Conservation (phyloP, 139 green algal genomes). For the Eudorina sp. region DNA sequence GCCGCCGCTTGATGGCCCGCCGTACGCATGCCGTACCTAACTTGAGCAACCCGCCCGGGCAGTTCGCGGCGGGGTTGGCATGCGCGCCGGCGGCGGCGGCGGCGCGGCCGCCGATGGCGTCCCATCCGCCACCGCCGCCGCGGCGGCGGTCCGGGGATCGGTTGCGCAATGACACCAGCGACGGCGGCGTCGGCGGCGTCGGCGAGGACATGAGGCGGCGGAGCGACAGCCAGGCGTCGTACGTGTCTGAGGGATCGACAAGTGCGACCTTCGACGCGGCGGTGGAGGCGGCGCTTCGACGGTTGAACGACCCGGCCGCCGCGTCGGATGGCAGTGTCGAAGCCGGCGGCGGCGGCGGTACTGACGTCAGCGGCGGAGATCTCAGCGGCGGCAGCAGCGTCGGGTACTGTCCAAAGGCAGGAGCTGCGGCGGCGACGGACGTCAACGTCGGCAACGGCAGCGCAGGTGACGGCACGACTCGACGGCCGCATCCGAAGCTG, state of each 20-base stretch:
- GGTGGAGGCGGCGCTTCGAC: neutral
- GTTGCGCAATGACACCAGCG: neutral
- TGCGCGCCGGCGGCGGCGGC: neutral
- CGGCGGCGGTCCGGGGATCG: neutral
- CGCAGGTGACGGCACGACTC: neutral
- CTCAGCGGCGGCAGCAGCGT: neutral
- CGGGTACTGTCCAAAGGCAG: neutral
- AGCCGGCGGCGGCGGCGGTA: neutral
- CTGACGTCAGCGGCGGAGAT: neutral
- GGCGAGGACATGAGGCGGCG: neutral
- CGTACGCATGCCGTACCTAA: neutral
- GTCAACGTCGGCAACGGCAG: neutral
- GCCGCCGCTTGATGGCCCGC: neutral
- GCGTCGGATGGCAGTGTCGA: neutral
- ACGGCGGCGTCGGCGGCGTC: neutral
- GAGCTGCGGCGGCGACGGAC: neutral
- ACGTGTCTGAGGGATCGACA: neutral
- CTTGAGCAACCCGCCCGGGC: neutral
- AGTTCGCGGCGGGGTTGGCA: too few relatives aligned
- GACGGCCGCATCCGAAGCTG: neutral
- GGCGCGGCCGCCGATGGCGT: neutral
- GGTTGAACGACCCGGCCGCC: too few relatives aligned
- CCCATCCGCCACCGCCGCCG: neutral
- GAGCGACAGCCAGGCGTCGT: constrained; percentile 3
- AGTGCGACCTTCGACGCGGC: neutral